These are phyloP conservation scores for Alisma plantagoaquatica DNA, from an alignment of 106 monocot genomes.

Conservation along the genomic window DNA sequence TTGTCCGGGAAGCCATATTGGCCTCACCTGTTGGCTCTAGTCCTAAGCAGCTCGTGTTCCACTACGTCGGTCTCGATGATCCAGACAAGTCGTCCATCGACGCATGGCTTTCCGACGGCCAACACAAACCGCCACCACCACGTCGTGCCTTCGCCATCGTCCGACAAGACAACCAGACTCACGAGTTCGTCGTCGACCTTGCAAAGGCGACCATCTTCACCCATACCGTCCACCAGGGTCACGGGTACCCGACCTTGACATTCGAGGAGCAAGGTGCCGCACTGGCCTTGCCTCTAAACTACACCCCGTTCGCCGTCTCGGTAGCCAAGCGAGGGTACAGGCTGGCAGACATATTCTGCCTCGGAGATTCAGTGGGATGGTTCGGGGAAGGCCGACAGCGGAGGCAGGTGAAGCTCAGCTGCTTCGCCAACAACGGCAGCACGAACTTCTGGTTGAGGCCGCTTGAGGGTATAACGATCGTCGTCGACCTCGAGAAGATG, in stretches of 20 bases:
- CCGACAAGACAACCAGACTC: conserved; percentile 23
- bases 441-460: conserved; percentile 52
- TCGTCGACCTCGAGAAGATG: conserved; percentile 57
- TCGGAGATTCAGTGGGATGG: conserved; percentile 51
- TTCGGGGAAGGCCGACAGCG: conserved; percentile 26
- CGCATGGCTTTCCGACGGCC: conserved; percentile 12
- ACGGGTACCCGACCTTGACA: conserved; percentile 38
- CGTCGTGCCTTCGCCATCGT: conserved; percentile 42
- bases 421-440: conserved; percentile 38
- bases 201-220: conserved; percentile 15
- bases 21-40: conserved; percentile 23
- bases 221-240: conserved; percentile 21
- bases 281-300: conserved; percentile 21
- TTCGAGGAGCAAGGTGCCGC: conserved; percentile 37
- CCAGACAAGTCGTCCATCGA: conserved; percentile 46
- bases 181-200: conserved; percentile 39
- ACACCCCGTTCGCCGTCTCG: conserved; percentile 55
- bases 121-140: conserved; percentile 12
- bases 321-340: conserved; percentile 29
- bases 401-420: conserved; percentile 39
- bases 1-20: conserved; percentile 16
- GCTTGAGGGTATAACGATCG: conserved; percentile 46
- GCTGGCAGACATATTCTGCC: conserved; percentile 34
- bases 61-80: conserved; percentile 71
- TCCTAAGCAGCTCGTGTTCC: conserved; percentile 28